Base-by-base conservation (phyloP, 176 grass and related monocot genomes). In the Musa schizocarpa region DNA sequence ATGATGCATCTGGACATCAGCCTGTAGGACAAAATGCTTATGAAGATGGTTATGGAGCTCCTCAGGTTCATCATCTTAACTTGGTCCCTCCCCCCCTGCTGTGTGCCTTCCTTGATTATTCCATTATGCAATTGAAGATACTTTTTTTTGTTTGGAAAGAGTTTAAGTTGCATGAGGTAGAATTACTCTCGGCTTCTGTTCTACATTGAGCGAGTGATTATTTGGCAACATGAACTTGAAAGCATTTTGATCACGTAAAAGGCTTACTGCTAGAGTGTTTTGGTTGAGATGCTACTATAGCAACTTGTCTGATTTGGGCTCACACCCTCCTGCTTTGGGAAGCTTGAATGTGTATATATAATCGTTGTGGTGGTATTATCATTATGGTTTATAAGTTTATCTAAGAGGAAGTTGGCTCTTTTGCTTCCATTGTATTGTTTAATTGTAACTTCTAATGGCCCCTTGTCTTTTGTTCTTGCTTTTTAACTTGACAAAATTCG, bases 21-120 rank as follows among this genome's bases (percentile, higher is more conserved):
- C 71, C 78, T 81, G 54, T 68, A 59, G 87, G 85, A 55, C 82
- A 87, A 78, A 83, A 75, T 86, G 49, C 83, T 80, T 95, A 90
- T 76, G 85, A 86, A 72, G 68, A 71, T 72, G 62, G 66, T 24
- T 95, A 89, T 75, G 87, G 85, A 79, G 69, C 16, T 79, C 67
- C 75, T 67, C 91, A 88, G 80, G 91, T 88, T 49, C 69, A 64
- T 10, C 72, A 75, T 77, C 53, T 69, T 71, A 4, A 25, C 13
- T 13, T 70, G n/a, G 12, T 49, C 34, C 34, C 34, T 27, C 26
- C 3, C 34, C 34, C 4, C 34, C 34, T 43, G 4, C 4, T 43
- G 34, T 43, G 34, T 43, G 34, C 34, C 34, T 50, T 59, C 17
- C 7, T 43, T 43, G 34, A 43, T 27, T 65, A 2, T 26, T 65